These are phyloP conservation scores for Colletotrichum melonis DNA, from an alignment of 2,329 filamentous ascomycete genomes.

Conservation along the genomic window DNA sequence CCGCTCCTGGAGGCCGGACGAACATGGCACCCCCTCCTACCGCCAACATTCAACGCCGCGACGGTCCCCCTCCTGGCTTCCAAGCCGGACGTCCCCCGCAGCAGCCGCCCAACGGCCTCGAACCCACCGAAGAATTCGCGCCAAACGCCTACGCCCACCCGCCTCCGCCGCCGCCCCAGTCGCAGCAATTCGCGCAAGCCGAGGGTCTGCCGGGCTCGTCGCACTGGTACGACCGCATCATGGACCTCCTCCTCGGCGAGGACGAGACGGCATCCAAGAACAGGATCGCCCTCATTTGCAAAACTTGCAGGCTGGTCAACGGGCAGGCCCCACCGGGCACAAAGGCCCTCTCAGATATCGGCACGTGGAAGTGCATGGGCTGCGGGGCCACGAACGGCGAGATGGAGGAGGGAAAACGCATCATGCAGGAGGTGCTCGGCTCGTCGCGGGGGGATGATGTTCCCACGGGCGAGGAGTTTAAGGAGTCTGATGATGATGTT, in stretches of 20 bases:
- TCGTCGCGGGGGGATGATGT: conserved; percentile 35
- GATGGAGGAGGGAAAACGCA: conserved; percentile 79
- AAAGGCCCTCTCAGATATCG: conserved; percentile 80
- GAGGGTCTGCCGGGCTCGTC: conserved; percentile 43
- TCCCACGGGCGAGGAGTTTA: conserved; percentile 32
- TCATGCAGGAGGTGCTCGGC: conserved; percentile 73
- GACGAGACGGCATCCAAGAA: conserved; percentile 95
- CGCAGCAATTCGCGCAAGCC: conserved; percentile 32
- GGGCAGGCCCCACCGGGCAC: conserved; percentile 94
- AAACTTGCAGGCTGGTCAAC: conserved; percentile 87
- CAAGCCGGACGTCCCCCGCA: conserved; percentile 37
- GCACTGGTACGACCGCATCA: conserved; percentile 94
- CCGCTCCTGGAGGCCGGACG: conserved; percentile 50
- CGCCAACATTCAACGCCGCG: conserved; percentile 67
- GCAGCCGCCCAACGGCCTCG: conserved; percentile 43
- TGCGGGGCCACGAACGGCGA: conserved; percentile 87
- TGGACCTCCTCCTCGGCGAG: conserved; percentile 93
- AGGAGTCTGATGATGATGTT: conserved; percentile 22
- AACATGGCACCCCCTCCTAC: conserved; percentile 69
- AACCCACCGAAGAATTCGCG: conserved; percentile 74
- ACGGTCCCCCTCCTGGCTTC: conserved; percentile 38
- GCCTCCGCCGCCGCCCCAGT: conserved; percentile 38
- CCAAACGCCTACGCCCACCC: conserved; percentile 72
- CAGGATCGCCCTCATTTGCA: conserved; percentile 87
- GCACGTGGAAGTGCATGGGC: conserved; percentile 88